Conservation (phyloP, 306 rosid genomes). For the Cucumis hystrix region DNA sequence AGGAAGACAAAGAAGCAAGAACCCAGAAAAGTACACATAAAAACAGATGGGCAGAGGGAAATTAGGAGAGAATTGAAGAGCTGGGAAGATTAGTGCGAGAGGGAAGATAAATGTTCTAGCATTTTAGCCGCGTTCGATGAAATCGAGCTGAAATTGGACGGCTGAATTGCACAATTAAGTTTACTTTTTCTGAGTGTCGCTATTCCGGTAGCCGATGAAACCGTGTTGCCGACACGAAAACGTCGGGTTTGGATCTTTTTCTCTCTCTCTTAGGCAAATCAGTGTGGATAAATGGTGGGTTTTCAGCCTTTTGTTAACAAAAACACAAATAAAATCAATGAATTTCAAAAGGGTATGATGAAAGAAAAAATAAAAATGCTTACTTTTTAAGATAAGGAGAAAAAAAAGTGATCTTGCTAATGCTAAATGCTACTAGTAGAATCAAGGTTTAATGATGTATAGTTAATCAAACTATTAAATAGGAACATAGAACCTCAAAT, state of each 20-base stretch:
- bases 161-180: background rate
- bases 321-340: background rate
- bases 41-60: background rate
- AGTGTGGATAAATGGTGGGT: background rate
- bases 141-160: background rate
- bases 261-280: background rate
- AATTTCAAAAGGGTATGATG: background rate
- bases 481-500: background rate
- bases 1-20: background rate
- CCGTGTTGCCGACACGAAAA: constrained; percentile 9
- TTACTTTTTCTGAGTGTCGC: background rate
- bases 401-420: background rate
- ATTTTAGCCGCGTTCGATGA: background rate
- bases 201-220: background rate
- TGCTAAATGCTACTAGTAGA: background rate
- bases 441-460: background rate
- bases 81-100: background rate
- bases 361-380: background rate
- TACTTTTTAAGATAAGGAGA: background rate
- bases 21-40: background rate
- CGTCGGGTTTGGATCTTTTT: constrained; percentile 4
- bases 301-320: background rate
- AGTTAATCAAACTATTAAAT: background rate
- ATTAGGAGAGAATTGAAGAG: background rate
- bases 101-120: background rate